phyloP scores from a whole-genome alignment of 1,139 yeast species.

The Taphrina populina region DNA sequence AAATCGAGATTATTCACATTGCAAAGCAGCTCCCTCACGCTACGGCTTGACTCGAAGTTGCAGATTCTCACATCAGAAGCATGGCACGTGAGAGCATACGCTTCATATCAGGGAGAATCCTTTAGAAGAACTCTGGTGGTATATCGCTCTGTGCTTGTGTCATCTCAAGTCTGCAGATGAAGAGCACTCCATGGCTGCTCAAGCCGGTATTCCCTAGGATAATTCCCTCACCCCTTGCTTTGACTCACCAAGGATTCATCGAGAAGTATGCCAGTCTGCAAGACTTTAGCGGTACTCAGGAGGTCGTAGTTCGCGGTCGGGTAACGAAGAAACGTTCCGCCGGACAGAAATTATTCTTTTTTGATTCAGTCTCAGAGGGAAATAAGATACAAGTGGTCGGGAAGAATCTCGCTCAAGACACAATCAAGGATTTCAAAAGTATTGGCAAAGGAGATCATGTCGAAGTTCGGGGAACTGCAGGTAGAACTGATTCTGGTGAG shows the following conservation, averaged over 20 bases:
- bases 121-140: no score
- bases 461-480: constrained; percentile 65
- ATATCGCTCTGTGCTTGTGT: no score
- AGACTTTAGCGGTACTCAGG: neutral
- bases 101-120: no score
- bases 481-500: constrained; percentile 74
- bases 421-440: neutral
- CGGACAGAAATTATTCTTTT: constrained; percentile 13
- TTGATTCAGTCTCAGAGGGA: neutral
- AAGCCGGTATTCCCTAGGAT: constrained; percentile 7
- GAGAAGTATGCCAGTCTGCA: neutral
- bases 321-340: constrained; percentile 8
- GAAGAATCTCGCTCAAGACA: neutral
- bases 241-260: constrained; percentile 3
- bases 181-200: neutral
- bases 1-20: no score
- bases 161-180: no score
- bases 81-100: no score
- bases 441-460: constrained; percentile 72
- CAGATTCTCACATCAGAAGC: no score
- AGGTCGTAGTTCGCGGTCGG: constrained; percentile 14
- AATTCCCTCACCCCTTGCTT: neutral
- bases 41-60: no score
- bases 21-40: no score
- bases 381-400: constrained; percentile 1